phyloP scores from a whole-genome alignment of 1,284 basidiomycete genomes.

The Erythrobasidium hasegawianum region DNA sequence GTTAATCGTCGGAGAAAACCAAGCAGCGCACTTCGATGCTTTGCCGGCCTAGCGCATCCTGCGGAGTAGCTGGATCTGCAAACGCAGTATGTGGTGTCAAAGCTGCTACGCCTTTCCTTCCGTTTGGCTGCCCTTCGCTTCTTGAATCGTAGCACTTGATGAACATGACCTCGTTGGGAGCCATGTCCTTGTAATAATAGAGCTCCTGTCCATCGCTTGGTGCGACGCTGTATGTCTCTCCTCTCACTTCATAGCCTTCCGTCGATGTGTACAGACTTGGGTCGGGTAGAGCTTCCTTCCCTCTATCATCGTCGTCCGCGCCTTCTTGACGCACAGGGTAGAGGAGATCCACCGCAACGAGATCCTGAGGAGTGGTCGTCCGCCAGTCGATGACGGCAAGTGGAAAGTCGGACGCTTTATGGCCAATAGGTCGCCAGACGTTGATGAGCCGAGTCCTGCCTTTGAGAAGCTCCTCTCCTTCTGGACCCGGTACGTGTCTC shows the following conservation, averaged over 20 bases:
- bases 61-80: constrained; percentile 57
- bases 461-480: constrained; percentile 36
- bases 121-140: neutral
- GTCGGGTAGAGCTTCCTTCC: constrained; percentile 12
- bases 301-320: constrained; percentile 25
- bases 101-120: constrained; percentile 49
- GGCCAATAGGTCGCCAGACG: constrained; percentile 47
- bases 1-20: constrained; percentile 53
- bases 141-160: constrained; percentile 48
- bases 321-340: constrained; percentile 21
- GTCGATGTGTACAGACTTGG: neutral
- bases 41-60: constrained; percentile 56
- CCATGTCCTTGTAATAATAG: constrained; percentile 45
- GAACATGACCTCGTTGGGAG: constrained; percentile 46
- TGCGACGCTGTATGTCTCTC: constrained; percentile 32
- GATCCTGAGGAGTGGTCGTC: constrained; percentile 37
- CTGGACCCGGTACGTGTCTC: constrained; percentile 24
- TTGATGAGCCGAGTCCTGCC: constrained; percentile 42
- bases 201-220: constrained; percentile 40
- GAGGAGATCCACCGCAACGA: constrained; percentile 39
- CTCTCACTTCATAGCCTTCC: constrained; percentile 32
- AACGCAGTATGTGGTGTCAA: constrained; percentile 63
- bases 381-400: constrained; percentile 44
- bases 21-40: constrained; percentile 61
- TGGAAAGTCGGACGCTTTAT: constrained; percentile 47